These are phyloP conservation scores for Osmanthus fragrans DNA, from an alignment of 257 asterid species.

Conservation along the genomic window DNA sequence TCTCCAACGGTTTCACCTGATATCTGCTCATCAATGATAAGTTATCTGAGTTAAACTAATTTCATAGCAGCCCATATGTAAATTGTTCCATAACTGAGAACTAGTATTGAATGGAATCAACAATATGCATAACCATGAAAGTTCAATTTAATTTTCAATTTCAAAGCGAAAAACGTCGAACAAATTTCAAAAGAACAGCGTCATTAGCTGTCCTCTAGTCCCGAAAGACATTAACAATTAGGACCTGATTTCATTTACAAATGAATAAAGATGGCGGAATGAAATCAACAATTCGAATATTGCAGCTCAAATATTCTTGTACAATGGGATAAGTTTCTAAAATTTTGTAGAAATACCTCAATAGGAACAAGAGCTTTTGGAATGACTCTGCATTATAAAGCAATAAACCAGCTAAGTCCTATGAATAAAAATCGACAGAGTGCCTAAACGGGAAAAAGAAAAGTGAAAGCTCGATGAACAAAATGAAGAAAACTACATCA, in stretches of 20 bases:
- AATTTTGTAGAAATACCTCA: slow-evolving; percentile 59
- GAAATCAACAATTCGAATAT: neutral
- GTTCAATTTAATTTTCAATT: neutral
- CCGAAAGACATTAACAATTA: neutral
- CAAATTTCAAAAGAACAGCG: neutral
- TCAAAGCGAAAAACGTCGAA: neutral
- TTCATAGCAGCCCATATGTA: neutral
- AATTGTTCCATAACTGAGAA: neutral
- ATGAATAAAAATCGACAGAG: neutral
- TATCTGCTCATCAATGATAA: slow-evolving; percentile 51
- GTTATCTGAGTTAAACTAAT: slow-evolving; percentile 10
- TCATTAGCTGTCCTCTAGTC: neutral
- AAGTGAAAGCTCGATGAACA: neutral
- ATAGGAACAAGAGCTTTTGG: slow-evolving; percentile 92
- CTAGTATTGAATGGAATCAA: neutral
- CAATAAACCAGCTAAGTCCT: slow-evolving; percentile 14
- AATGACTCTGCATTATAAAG: slow-evolving; percentile 76
- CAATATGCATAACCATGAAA: neutral
- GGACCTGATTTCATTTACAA: neutral
- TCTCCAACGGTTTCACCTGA: slow-evolving; percentile 95
- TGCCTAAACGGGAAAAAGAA: neutral
- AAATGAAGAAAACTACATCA: neutral
- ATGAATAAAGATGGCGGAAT: neutral
- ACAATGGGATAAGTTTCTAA: neutral
- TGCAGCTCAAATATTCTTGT: no score